A percentile compares a stretch with the other conserved stretches of the same genome.
Conservation (phyloP, 2,329 filamentous ascomycete species). For the Penicillium palitans region DNA sequence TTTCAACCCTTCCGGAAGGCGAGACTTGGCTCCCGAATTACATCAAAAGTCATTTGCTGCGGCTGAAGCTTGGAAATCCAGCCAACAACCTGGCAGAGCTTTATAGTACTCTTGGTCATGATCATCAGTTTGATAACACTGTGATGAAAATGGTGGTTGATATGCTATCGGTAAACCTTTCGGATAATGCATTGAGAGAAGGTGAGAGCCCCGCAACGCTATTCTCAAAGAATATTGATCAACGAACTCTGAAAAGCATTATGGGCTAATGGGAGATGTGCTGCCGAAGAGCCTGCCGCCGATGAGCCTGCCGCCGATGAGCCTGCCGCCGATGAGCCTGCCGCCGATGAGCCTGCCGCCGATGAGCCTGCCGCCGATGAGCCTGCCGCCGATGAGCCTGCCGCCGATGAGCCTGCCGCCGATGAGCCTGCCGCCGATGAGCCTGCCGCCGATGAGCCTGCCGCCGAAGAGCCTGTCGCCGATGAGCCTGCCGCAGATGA, state of each 20-base stretch:
- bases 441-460: not conserved
- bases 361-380: not conserved
- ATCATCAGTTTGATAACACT: slow-evolving; percentile 10
- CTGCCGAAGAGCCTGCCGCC: not conserved
- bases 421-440: not conserved
- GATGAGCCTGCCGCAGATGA: not conserved
- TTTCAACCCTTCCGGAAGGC: slow-evolving; percentile 10
- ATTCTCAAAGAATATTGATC: too few relatives aligned
- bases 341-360: not conserved
- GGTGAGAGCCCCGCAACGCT: too few relatives aligned
- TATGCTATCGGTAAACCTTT: not conserved
- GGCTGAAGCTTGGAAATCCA: not conserved
- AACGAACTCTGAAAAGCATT: too few relatives aligned
- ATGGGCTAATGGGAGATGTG: too few relatives aligned
- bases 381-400: not conserved
- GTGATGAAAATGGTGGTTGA: slow-evolving; percentile 9
- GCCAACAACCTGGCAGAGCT: not conserved
- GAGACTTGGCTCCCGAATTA: slow-evolving; percentile 12
- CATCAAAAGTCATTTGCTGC: slow-evolving; percentile 1
- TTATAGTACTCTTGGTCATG: slow-evolving; percentile 6
- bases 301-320: not conserved
- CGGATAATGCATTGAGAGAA: too few relatives aligned
- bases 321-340: not conserved
- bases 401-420: not conserved
- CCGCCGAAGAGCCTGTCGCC: not conserved